These are phyloP conservation scores for Castanea mollissima DNA, from an alignment of 306 rosid genomes.

Conservation along the genomic window DNA sequence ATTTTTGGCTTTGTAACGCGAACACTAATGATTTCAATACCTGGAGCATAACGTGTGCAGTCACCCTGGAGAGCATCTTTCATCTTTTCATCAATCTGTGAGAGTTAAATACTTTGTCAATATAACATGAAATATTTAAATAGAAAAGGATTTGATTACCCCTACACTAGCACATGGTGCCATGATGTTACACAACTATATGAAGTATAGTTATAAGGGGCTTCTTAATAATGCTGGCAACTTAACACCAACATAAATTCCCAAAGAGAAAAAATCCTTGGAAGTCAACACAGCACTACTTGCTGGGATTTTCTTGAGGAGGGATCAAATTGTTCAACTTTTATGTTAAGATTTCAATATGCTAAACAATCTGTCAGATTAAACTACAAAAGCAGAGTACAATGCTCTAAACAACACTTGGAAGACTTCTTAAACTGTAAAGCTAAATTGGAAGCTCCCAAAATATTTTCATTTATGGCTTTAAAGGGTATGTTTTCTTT, in stretches of 20 bases:
- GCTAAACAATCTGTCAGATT: conserved; percentile 1
- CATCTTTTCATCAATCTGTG: conserved; percentile 96
- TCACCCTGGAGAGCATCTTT: conserved; percentile 93
- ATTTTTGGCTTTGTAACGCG: conserved; percentile 92
- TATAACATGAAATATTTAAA: neutral
- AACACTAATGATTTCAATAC: conserved; percentile 83
- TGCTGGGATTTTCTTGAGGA: neutral
- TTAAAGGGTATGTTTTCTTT: neutral
- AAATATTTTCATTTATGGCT: conserved; percentile 6
- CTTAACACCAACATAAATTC: neutral
- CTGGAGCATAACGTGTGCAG: conserved; percentile 92
- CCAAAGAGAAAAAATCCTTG: no score
- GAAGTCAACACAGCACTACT: neutral
- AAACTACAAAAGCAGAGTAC: neutral
- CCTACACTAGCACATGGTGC: neutral
- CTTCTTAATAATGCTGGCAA: neutral
- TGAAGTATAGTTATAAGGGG: neutral
- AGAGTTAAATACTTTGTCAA: conserved; percentile 13
- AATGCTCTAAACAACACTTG: neutral
- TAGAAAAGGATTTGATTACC: neutral
- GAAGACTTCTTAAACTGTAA: neutral
- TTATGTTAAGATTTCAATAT: neutral
- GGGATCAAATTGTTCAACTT: conserved; percentile 8
- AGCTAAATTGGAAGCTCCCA: neutral
- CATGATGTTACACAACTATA: neutral